These are phyloP conservation scores for Escallonia herrerae DNA, from an alignment of 129 eudicot species.

Conservation along the genomic window DNA sequence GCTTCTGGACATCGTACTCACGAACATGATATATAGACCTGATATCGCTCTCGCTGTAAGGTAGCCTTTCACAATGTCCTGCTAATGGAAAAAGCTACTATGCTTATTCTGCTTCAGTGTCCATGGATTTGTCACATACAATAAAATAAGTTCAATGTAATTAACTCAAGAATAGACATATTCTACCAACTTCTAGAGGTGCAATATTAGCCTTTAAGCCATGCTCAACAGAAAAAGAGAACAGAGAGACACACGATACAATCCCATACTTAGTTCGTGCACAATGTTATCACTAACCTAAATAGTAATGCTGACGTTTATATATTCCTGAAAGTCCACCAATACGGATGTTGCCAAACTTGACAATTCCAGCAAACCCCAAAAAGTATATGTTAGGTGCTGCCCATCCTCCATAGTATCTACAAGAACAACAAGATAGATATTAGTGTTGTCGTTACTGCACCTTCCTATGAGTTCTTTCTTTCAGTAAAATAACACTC, in stretches of 20 bases:
- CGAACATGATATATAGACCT: constrained; percentile 92
- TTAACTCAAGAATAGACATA: not conserved
- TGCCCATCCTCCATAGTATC: constrained; percentile 99
- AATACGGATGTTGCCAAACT: constrained; percentile 86
- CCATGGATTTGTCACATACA: not conserved
- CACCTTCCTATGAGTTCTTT: not conserved
- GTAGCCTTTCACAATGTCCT: constrained; percentile 92
- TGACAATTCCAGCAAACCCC: constrained; percentile 91
- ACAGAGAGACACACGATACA: no score
- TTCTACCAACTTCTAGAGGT: not conserved
- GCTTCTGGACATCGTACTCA: constrained; percentile 84
- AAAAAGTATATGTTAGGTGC: constrained; percentile 91
- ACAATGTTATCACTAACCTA: constrained; percentile 37
- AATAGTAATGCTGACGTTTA: constrained; percentile 55
- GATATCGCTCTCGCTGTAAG: constrained; percentile 66
- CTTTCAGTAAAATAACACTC: not conserved
- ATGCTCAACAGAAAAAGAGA: no score
- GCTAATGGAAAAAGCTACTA: constrained; percentile 13
- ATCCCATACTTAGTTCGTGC: not conserved
- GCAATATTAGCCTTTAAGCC: not conserved
- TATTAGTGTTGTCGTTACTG: constrained; percentile 18
- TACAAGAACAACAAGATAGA: constrained; percentile 18
- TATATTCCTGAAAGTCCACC: constrained; percentile 98
- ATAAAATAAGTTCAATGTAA: not conserved
- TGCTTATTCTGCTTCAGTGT: not conserved